Conservation (phyloP, 257 asterid species). For the Penstemon barbatus region DNA sequence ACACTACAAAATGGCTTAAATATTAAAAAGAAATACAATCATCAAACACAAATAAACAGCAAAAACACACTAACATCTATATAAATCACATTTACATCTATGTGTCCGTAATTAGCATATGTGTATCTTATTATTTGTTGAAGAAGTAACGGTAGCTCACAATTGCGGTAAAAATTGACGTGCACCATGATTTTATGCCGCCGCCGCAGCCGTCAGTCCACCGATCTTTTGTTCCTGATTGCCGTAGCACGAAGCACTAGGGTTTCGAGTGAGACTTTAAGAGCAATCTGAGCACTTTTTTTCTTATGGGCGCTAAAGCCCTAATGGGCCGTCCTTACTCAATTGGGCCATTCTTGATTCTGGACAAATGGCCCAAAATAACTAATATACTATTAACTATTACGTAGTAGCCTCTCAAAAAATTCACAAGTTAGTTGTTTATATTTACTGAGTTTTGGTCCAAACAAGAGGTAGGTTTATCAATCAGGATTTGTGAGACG, state of each 20-base stretch:
- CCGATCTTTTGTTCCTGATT: constrained; percentile 20
- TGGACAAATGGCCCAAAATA: too few species aligned
- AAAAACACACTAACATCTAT: background rate
- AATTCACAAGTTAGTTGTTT: too few species aligned
- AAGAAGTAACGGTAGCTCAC: constrained; percentile 27
- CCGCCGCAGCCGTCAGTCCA: constrained; percentile 32
- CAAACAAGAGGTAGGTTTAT: too few species aligned
- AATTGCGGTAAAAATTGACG: constrained; percentile 47
- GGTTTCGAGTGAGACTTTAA: background rate
- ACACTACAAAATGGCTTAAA: background rate
- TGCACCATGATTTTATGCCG: constrained; percentile 37
- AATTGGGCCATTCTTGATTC: too few species aligned
- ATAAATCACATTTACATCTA: background rate
- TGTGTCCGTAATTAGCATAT: background rate
- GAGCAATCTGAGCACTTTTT: background rate
- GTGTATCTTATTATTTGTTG: background rate
- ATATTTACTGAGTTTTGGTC: too few species aligned
- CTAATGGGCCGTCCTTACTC: constrained; percentile 22
- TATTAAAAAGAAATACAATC: background rate
- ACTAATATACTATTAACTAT: too few species aligned
- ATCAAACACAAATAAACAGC: background rate
- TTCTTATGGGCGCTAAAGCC: constrained; percentile 26
- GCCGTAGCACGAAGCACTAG: constrained; percentile 7
- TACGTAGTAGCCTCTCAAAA: too few species aligned
- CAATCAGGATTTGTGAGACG: too few species aligned